These are phyloP conservation scores for Penicillium crustosum DNA, from an alignment of 2,329 filamentous ascomycete genomes.

Conservation along the genomic window DNA sequence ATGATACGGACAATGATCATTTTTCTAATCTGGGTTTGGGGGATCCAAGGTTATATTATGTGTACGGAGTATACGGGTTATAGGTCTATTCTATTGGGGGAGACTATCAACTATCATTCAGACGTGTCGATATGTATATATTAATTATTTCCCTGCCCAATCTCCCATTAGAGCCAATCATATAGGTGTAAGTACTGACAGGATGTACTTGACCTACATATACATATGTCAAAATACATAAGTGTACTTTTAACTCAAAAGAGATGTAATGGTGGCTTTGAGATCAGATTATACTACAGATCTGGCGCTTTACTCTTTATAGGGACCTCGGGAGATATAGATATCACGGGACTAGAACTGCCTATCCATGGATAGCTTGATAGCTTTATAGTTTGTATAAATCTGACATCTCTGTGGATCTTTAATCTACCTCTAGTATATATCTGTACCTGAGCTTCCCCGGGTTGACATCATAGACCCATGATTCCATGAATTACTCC, in stretches of 20 bases:
- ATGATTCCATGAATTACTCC: neutral
- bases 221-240: neutral
- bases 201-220: neutral
- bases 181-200: neutral
- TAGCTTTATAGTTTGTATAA: neutral
- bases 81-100: neutral
- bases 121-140: conserved; percentile 11
- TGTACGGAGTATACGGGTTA: neutral
- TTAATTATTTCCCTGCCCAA: conserved; percentile 6
- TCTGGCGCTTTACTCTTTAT: neutral
- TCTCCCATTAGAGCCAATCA: neutral
- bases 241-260: neutral
- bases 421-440: neutral
- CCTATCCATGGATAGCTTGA: no score
- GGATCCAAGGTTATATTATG: conserved; percentile 9
- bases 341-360: neutral
- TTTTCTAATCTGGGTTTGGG: conserved; percentile 11
- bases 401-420: neutral
- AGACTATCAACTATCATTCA: conserved; percentile 5
- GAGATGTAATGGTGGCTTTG: neutral
- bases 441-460: neutral
- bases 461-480: conserved; percentile 8
- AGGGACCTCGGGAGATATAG: neutral
- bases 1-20: conserved; percentile 27
- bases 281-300: neutral